A percentile compares a stretch with the other conserved stretches of the same genome.
phyloP scores from a whole-genome alignment of 2,329 filamentous ascomycete genomes.

The Chaetomium sp. region DNA sequence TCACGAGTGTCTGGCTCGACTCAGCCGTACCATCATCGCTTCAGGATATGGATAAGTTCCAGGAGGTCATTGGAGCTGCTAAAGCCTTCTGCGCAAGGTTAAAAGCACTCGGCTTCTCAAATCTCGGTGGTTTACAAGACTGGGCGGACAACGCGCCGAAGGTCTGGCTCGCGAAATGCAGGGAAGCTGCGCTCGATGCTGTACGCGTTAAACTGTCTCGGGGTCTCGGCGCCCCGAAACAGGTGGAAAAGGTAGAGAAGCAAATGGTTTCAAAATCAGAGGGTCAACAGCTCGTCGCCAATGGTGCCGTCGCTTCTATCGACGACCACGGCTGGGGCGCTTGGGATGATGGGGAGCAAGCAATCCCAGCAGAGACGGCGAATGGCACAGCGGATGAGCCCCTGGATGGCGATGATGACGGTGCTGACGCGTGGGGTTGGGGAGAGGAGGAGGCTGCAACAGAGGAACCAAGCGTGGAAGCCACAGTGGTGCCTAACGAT shows the following conservation, averaged over 20 bases:
- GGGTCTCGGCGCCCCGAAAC: conserved; percentile 66
- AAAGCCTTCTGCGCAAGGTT: conserved; percentile 66
- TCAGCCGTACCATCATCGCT: conserved; percentile 75
- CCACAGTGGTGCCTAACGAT: conserved; percentile 29
- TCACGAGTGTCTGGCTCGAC: conserved; percentile 76
- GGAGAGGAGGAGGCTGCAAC: conserved; percentile 37
- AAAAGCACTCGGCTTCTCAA: conserved; percentile 63
- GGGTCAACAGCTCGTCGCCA: conserved; percentile 65
- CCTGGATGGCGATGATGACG: conserved; percentile 41
- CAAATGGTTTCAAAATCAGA: conserved; percentile 71
- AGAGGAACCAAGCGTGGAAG: conserved; percentile 23
- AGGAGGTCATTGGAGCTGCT: conserved; percentile 67
- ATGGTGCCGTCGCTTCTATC: conserved; percentile 48
- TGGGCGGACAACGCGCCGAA: conserved; percentile 82
- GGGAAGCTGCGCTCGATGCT: conserved; percentile 75
- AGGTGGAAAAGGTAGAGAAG: conserved; percentile 83
- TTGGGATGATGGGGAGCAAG: conserved; percentile 72
- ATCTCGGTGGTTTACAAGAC: conserved; percentile 64
- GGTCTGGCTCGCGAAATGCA: conserved; percentile 83
- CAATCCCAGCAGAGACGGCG: conserved; percentile 35
- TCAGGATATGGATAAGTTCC: conserved; percentile 69
- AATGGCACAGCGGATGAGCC: conserved; percentile 31
- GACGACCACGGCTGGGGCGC: conserved; percentile 70
- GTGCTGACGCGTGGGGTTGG: conserved; percentile 42
- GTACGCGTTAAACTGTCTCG: conserved; percentile 69